Conservation (phyloP, 306 rosid genomes). For the Pueraria montana region DNA sequence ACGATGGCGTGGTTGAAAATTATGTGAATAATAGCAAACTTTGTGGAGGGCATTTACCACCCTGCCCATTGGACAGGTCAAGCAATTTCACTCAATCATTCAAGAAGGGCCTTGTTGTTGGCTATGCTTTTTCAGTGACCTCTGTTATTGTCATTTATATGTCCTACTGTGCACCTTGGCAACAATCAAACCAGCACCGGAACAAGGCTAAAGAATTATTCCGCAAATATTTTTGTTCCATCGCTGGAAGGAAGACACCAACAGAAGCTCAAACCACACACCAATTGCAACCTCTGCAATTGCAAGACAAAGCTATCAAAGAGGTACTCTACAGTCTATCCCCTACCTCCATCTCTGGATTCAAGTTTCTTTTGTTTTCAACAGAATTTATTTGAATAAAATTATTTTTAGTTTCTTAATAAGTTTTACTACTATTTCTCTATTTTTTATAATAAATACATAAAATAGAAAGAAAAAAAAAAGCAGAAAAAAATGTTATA, state of each 20-base stretch:
- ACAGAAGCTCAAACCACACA: not conserved
- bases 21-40: not conserved
- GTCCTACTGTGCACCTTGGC: not conserved
- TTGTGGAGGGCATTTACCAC: slow-evolving; percentile 42
- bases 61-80: too few relatives aligned
- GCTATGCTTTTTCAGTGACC: slow-evolving; percentile 23
- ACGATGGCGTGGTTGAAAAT: fast-evolving
- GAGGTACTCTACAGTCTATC: too few relatives aligned
- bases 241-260: not conserved
- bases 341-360: too few relatives aligned
- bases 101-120: slow-evolving; percentile 40
- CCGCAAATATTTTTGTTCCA: not conserved
- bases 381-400: too few relatives aligned
- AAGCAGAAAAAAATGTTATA: too few relatives aligned
- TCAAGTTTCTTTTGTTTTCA: too few relatives aligned
- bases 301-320: not conserved
- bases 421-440: too few relatives aligned
- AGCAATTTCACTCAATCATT: not conserved
- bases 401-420: too few relatives aligned
- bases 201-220: not conserved
- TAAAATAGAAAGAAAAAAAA: too few relatives aligned
- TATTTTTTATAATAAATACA: too few relatives aligned
- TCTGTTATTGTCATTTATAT: not conserved
- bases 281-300: not conserved
- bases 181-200: not conserved